Evolutionary conservation across 176 grass and related monocot species (phyloP), one percentile per base, ranked within the genome.

Genomic region (Cenchrus americanus): DNA sequence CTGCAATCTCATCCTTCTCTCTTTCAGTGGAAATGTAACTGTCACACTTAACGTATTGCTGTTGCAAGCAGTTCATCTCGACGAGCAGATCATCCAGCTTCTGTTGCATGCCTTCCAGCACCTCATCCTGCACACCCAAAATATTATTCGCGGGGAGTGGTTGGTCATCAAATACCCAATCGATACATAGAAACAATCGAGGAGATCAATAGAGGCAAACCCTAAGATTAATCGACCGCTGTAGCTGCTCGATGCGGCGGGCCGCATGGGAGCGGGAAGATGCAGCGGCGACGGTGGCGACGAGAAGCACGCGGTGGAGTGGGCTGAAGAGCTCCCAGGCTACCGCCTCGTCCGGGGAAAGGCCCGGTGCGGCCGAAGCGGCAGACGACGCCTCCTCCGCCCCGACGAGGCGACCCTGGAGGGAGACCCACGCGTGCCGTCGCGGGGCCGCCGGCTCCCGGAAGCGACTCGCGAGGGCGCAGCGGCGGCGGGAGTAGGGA

Each of bases 301-400:
- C 91, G 32, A 95, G 67, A 53, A 98, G 91, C 12, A 95, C 87
- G 51, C 91, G 86, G 59, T 99, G 96, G 60, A 99, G 69, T 14
- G 93, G 96, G 30, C 74, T 96, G 86, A 96, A 99, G 58, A 99
- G 83, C 26, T 99, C 89, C 96, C 96, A 99, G 17, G 91, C 85
- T 10, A 87, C 63, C 14, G 81, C 83, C 53, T 93, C 93, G 2
- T 86, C 73, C 0, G 12, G 1, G 1, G 27, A 19, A 17, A 98
- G 85, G 8, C 89, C 83, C 10, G 69, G 80, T 7, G 85, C 83
- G 0, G 83, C 91, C 14, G 57, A 40, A 4, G 40, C 46, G 0
- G 91, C 81, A 18, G 86, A 92, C 3, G 86, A 61, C 9, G 87
- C 93, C 61, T 93, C 91, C 66, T 96, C 83, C 47, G 88, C 89